phyloP scores from a whole-genome alignment of 164 flowering plant genomes.

The Vitis rupestris region DNA sequence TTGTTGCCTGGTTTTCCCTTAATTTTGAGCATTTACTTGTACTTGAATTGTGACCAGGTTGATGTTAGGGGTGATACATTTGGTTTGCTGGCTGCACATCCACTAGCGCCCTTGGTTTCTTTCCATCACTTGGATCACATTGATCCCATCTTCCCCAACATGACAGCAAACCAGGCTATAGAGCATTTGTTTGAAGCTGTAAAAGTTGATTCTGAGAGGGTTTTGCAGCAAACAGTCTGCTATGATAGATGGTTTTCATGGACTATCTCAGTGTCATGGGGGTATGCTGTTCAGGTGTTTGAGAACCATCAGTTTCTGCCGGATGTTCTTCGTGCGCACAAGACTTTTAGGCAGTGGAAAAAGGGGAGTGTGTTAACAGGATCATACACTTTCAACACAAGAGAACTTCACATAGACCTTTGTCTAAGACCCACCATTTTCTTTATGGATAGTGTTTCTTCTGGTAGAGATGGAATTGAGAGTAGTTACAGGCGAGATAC shows the following conservation, averaged over 20 bases:
- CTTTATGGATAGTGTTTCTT: conserved; percentile 31
- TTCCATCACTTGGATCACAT: conserved; percentile 44
- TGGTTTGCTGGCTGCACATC: conserved; percentile 57
- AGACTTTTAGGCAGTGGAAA: conserved; percentile 46
- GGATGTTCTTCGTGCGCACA: conserved; percentile 33
- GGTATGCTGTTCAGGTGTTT: conserved; percentile 54
- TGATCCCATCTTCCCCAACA: conserved; percentile 63
- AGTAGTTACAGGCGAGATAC: conserved; percentile 33
- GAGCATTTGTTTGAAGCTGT: conserved; percentile 36
- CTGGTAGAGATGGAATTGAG: conserved; percentile 9
- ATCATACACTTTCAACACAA: conserved; percentile 26
- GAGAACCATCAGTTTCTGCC: conserved; percentile 29
- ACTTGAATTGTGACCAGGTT: conserved; percentile 22
- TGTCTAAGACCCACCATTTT: conserved; percentile 48
- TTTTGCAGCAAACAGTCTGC: conserved; percentile 59
- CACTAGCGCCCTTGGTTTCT: conserved; percentile 49
- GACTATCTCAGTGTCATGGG: conserved; percentile 67
- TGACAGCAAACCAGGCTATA: conserved; percentile 30
- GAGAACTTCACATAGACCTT: conserved; percentile 27
- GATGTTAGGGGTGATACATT: conserved; percentile 46
- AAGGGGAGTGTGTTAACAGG: conserved; percentile 9
- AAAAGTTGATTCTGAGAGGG: conserved; percentile 37
- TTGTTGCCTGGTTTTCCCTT: not conserved
- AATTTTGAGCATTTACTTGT: not conserved
- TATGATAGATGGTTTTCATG: conserved; percentile 55